phyloP scores from a whole-genome alignment of 2,329 filamentous ascomycete species.

The Venturia effusa region DNA sequence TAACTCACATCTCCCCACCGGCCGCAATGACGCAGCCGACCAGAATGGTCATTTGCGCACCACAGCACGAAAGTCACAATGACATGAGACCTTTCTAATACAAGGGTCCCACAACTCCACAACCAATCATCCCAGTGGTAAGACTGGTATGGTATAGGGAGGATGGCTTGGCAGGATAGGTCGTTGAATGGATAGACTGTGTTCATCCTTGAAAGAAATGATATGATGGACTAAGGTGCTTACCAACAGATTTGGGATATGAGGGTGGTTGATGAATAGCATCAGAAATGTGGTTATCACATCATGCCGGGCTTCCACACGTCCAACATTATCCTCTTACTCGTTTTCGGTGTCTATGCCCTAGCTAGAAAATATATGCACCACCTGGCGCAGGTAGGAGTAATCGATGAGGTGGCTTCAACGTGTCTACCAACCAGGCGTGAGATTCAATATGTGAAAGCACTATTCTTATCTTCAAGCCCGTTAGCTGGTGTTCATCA shows the following conservation, averaged over 20 bases:
- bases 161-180: slow-evolving; percentile 11
- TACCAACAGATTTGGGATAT: background rate
- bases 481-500: background rate
- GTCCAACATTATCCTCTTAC: background rate
- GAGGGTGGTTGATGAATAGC: background rate
- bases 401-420: background rate
- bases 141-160: slow-evolving; percentile 11
- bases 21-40: slow-evolving; percentile 1
- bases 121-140: slow-evolving; percentile 12
- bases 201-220: slow-evolving; percentile 7
- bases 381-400: background rate
- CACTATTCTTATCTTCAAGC: background rate
- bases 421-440: background rate
- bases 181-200: slow-evolving; percentile 13
- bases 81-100: slow-evolving; percentile 1
- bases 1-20: slow-evolving; percentile 11
- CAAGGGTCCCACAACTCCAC: slow-evolving; percentile 11
- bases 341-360: background rate
- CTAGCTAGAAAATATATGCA: background rate
- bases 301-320: background rate
- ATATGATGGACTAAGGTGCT: background rate
- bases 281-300: background rate
- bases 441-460: background rate
- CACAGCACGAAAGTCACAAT: slow-evolving; percentile 8
- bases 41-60: slow-evolving; percentile 6